These are phyloP conservation scores for Hansenula sp. DNA, from an alignment of 1,139 yeast genomes.

Conservation along the genomic window DNA sequence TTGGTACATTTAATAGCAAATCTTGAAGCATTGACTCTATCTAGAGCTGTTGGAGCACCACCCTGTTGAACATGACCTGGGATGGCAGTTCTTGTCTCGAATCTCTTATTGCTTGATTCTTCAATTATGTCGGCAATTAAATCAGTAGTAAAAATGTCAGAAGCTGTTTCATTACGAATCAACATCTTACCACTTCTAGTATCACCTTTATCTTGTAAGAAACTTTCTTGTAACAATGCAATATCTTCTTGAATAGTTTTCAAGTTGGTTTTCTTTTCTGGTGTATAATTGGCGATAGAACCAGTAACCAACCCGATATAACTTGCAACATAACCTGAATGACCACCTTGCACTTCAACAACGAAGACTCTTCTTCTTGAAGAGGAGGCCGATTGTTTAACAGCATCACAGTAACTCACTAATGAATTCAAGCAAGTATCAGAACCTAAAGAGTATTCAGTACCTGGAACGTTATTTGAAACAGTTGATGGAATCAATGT, in stretches of 20 bases:
- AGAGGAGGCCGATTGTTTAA: conserved; percentile 76
- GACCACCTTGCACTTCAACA: conserved; percentile 85
- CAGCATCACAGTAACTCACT: conserved; percentile 73
- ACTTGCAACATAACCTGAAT: conserved; percentile 75
- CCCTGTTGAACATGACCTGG: conserved; percentile 99
- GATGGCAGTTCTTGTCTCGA: conserved; percentile 91
- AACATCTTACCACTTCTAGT: conserved; percentile 77
- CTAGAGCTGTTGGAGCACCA: conserved; percentile 92
- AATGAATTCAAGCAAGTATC: conserved; percentile 76
- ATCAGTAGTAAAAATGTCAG: conserved; percentile 75
- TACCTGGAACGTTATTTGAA: conserved; percentile 81
- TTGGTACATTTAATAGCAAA: conserved; percentile 85
- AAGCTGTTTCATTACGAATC: conserved; percentile 82
- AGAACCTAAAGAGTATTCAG: conserved; percentile 73
- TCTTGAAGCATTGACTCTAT: conserved; percentile 87
- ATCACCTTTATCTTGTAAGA: conserved; percentile 69
- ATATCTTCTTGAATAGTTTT: conserved; percentile 60
- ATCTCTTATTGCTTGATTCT: conserved; percentile 68
- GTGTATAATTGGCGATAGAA: conserved; percentile 72
- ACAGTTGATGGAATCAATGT: conserved; percentile 78
- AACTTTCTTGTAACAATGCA: conserved; percentile 54
- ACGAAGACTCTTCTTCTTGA: conserved; percentile 75
- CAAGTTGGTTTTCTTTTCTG: conserved; percentile 62
- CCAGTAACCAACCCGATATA: conserved; percentile 67
- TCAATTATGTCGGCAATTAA: conserved; percentile 78